Base-by-base conservation (phyloP, 805 yeast species). In the Cyberlindnera suaveolens region DNA sequence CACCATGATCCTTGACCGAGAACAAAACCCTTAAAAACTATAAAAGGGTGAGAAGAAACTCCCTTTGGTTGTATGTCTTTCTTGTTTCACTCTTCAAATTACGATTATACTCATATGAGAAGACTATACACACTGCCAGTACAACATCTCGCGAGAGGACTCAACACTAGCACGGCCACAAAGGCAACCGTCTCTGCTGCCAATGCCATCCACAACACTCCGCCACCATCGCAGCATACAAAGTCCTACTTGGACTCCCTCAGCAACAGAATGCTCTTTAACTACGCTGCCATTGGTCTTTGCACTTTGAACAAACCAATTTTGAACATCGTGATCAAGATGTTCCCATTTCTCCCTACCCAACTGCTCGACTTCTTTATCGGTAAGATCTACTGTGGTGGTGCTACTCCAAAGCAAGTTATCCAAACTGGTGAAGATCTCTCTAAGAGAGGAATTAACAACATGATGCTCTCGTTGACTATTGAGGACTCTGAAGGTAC, bases 391-490 rank as follows among this genome's bases (percentile, higher is more conserved):
- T 90, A 91, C 66, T 84, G 95, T 60, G 98, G 98, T 33, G 98
- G 98, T 44, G 91, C 85, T 54, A 78, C 75, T 46, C 73, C 82
- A 43, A 63, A 64, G 10, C 85, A 89, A 50, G 93, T 90, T 13
- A 69, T 77, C 42, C 61, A 69, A 43, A 84, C 96, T 4, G 96
- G 95, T 41, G 66, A 71, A 43, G 69, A 78, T 45, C 71, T 90
- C 51, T 70, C 78, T 42, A 62, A 73, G 40, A 73, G 95, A 47
- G 95, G 96, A 9, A 85, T 89, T 57, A 78, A 85, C 52, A 91
- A 90, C 69, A 87, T 90, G 95, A 88, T 90, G 96, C 69, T 90
- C n/a, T 83, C 95, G 1, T 77, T 88, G 61, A 87, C 96, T 14
- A 89, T 90, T 41, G 98, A 90, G 65, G 96, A 93, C 43, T 82